phyloP scores from a whole-genome alignment of 371 early-diverging fungal species.

The Apophysomyces trapeziformis region DNA sequence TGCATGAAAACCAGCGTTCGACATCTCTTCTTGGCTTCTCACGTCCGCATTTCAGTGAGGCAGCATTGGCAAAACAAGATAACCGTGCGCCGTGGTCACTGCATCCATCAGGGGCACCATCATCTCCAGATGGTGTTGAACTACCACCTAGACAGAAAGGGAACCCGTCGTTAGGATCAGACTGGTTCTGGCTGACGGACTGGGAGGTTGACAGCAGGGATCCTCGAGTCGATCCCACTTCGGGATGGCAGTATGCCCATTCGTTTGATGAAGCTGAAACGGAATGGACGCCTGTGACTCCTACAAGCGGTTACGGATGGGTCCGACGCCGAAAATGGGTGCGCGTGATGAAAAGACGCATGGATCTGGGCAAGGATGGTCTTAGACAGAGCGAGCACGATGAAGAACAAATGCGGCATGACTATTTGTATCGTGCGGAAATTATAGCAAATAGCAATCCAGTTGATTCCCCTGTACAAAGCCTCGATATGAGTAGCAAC shows the following conservation, averaged over 20 bases:
- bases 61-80: slow-evolving; percentile 55
- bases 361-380: slow-evolving; percentile 43
- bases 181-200: slow-evolving; percentile 87
- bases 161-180: slow-evolving; percentile 20
- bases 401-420: slow-evolving; percentile 26
- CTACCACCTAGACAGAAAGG: slow-evolving; percentile 41
- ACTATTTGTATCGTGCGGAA: slow-evolving; percentile 52
- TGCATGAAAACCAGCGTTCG: slow-evolving; percentile 76
- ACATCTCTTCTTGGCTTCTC: slow-evolving; percentile 52
- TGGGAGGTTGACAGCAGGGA: slow-evolving; percentile 77
- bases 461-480: slow-evolving; percentile 17
- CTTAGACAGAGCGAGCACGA: slow-evolving; percentile 4
- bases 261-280: slow-evolving; percentile 58
- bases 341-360: slow-evolving; percentile 72
- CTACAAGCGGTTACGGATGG: slow-evolving; percentile 61
- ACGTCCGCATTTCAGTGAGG: slow-evolving; percentile 57
- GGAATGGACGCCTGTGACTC: slow-evolving; percentile 59
- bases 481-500: slow-evolving; percentile 13
- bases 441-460: slow-evolving; percentile 38
- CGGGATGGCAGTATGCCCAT: slow-evolving; percentile 76
- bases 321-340: slow-evolving; percentile 82
- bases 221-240: slow-evolving; percentile 62
- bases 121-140: slow-evolving; percentile 55
- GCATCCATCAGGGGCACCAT: slow-evolving; percentile 56
- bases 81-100: slow-evolving; percentile 65